Evolutionary conservation across 2,329 filamentous ascomycete species (phyloP), one percentile per base, ranked within the genome.

Genomic region (Calonectria ilicicola): DNA sequence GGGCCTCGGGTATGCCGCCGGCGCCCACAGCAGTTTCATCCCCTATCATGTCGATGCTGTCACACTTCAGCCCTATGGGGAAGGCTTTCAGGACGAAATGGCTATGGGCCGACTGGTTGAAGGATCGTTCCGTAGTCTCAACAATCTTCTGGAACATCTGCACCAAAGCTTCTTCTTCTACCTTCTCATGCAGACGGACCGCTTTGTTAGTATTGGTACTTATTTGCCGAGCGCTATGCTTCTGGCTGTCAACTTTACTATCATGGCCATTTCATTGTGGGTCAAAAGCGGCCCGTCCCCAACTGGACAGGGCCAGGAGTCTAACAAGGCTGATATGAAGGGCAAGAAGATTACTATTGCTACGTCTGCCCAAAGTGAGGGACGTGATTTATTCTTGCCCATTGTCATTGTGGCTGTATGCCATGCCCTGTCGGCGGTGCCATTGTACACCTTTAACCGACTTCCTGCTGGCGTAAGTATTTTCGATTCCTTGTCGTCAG

Each of bases 151-250:
- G 38, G 97, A 99, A 85, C 96, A 99, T 82, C 89, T 99, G 73
- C 97, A 99, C 82, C 97, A 99, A 85, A 98, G 96, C 83, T 99
- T 99, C 88, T 99, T 99, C 90, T 98, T 99, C 86, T 99, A 99
- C 83, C 88, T 99, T 65, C 89, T 99, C 53, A 95, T 98, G 91
- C 93, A 97, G 77, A 91, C 93, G 35, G 94, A 97, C 79, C 92
- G 96, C 14, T 99, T 99, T 82, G 97, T 98, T 78, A 98, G 96
- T 84, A 99, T 99, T 75, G 97, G 97, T 19, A 99, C 96, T 1
- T 99, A 99, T 81, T 89, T 99, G 4, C 97, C 97, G 0, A 97
- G 95, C 78, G 97, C 97, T n/a, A 99, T 99, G 97, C 86, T 98
- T 64, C 90, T 99, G 70, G 97, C 97, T 2, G 94, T 93, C 51